Percentiles rank a stretch among this genome's conserved stretches.
Evolutionary conservation across 2,329 filamentous ascomycete species (phyloP).

Genomic region (Elsinoe arachidis): DNA sequence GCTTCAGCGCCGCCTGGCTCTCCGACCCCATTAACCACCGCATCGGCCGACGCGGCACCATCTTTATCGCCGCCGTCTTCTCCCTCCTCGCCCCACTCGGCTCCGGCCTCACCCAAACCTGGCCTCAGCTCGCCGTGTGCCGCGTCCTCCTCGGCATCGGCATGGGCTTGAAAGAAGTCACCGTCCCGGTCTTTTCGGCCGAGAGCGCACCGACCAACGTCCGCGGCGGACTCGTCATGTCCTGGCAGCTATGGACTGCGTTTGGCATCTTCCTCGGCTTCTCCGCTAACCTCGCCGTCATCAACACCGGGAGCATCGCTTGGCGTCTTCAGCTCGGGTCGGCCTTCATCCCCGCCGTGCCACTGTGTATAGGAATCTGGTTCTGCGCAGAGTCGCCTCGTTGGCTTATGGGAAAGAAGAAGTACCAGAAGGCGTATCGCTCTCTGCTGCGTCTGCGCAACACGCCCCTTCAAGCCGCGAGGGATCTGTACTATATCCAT

Average conservation of each 20-base stretch:
- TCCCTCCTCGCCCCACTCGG: slow-evolving; percentile 11
- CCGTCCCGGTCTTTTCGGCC: slow-evolving; percentile 16
- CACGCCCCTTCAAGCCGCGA: slow-evolving; percentile 33
- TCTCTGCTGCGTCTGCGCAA: slow-evolving; percentile 34
- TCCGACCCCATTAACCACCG: slow-evolving; percentile 23
- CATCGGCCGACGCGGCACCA: slow-evolving; percentile 28
- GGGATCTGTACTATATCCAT: slow-evolving; percentile 36
- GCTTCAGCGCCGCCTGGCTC: slow-evolving; percentile 18
- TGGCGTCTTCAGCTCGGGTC: slow-evolving; percentile 42
- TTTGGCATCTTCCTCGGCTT: slow-evolving; percentile 38
- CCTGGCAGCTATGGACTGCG: slow-evolving; percentile 26
- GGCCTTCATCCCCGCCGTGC: slow-evolving; percentile 40
- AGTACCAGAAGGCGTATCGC: slow-evolving; percentile 30
- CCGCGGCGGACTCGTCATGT: slow-evolving; percentile 24
- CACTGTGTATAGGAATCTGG: slow-evolving; percentile 36
- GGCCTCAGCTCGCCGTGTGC: slow-evolving; percentile 14
- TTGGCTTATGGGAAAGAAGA: slow-evolving; percentile 35
- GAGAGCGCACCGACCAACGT: slow-evolving; percentile 15
- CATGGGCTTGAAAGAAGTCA: slow-evolving; percentile 16
- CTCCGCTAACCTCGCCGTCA: slow-evolving; percentile 35
- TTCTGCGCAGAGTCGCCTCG: slow-evolving; percentile 24
- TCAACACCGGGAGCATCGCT: slow-evolving; percentile 30
- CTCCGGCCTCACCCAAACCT: slow-evolving; percentile 12
- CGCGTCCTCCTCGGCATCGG: slow-evolving; percentile 17
- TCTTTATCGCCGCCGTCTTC: slow-evolving; percentile 27